Base-by-base conservation (phyloP, 805 yeast genomes). In the Pichia cabralensis region DNA sequence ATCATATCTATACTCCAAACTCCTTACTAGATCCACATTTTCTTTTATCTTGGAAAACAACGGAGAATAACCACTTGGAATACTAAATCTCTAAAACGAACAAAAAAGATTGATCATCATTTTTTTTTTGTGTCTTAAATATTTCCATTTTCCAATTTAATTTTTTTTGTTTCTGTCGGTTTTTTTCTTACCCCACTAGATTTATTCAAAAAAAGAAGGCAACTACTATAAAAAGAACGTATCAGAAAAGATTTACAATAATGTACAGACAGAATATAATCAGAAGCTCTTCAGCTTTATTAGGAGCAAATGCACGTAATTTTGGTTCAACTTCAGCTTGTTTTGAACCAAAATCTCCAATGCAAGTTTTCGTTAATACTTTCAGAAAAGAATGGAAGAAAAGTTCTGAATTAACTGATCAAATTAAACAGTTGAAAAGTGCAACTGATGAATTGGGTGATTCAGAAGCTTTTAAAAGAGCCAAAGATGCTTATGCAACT, bases 381-480 rank as follows among this genome's bases (percentile, higher is more conserved):
- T 92, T 92, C 65, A 79, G 72, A 53, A 67, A 69, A 39, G 99
- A 92, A 62, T 88, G 95, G 78, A 77, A 80, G 55, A 89, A 92
- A 57, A 78, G 86, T 33, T 71, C 72, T 52, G 97, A 92, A 56
- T 69, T 92, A 40, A 94, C 88, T 52, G 86, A 84, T 36, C 85
- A 86, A 49, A 85, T 92, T 53, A 92, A 89, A 60, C 94, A 95
- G 12, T 69, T 92, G 36, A 94, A 85, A 55, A 96, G 88, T 60
- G 97, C 94, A 46, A 84, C 96, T 4, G 97, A 95, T 26, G 76
- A 86, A 49, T 71, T 92, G 56, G 84, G 95, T 22, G 97, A 92
- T 48, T 79, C 92, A 32, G 96, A 86, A 35, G 94, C 97, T 3
- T 88, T 83, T 64, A 83, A 80, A 56, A 75, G 71, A 50, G 98